These are phyloP conservation scores for Arthrobotrys sinensis DNA, from an alignment of 2,329 filamentous ascomycete species.

Conservation along the genomic window DNA sequence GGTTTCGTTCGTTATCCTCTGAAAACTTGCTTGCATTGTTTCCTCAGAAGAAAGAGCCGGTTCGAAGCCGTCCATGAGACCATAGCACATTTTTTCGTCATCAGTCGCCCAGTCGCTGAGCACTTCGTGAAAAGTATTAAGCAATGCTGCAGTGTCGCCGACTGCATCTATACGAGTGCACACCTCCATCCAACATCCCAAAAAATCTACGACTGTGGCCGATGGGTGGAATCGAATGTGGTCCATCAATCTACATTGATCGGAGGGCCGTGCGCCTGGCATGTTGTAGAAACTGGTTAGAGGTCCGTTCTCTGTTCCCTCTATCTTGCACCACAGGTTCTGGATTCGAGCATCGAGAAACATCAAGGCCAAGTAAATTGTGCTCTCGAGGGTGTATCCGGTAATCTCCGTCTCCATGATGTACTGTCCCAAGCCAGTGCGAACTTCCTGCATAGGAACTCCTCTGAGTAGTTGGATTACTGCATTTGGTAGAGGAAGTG, in stretches of 20 bases:
- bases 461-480: slow-evolving; percentile 26
- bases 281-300: slow-evolving; percentile 11
- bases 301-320: slow-evolving; percentile 10
- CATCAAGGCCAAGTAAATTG: slow-evolving; percentile 22
- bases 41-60: not conserved
- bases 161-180: slow-evolving; percentile 11
- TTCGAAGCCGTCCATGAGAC: slow-evolving; percentile 6
- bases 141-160: not conserved
- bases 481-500: slow-evolving; percentile 7
- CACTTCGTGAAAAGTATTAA: not conserved
- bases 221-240: slow-evolving; percentile 23
- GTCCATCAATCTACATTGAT: slow-evolving; percentile 15
- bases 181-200: slow-evolving; percentile 23
- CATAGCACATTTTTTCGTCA: not conserved
- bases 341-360: slow-evolving; percentile 38
- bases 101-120: slow-evolving; percentile 11
- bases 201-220: slow-evolving; percentile 11
- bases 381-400: slow-evolving; percentile 35
- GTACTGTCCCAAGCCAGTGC: slow-evolving; percentile 7
- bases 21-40: not conserved
- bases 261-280: not conserved
- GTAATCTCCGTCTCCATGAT: slow-evolving; percentile 20
- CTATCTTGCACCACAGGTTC: slow-evolving; percentile 20
- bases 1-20: not conserved
- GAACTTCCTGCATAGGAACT: slow-evolving; percentile 6